These are phyloP conservation scores for Colletotrichum phormii DNA, from an alignment of 2,329 filamentous ascomycete species.

Conservation along the genomic window DNA sequence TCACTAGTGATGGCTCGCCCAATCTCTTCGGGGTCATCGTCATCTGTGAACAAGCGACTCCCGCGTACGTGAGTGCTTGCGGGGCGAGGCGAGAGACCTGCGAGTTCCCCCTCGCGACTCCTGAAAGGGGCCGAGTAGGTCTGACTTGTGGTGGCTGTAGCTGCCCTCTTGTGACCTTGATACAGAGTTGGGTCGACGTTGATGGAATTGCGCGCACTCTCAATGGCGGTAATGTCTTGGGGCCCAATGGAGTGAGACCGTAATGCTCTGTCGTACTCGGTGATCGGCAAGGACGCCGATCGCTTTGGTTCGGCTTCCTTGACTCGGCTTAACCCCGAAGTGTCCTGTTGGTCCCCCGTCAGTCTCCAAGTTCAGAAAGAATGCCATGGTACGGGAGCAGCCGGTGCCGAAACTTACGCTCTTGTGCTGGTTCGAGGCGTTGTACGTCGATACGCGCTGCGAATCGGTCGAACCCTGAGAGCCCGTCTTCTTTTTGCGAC, in stretches of 20 bases:
- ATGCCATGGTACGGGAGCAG: conserved; percentile 20
- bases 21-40: conserved; percentile 64
- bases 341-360: conserved; percentile 47
- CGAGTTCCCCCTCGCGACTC: conserved; percentile 55
- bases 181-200: conserved; percentile 55
- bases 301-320: conserved; percentile 60
- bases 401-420: conserved; percentile 57
- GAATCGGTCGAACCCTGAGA: conserved; percentile 46
- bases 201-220: conserved; percentile 65
- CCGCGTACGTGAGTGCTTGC: conserved; percentile 69
- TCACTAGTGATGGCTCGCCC: conserved; percentile 73
- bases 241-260: conserved; percentile 71
- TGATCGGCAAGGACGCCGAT: conserved; percentile 69
- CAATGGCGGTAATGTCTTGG: conserved; percentile 64
- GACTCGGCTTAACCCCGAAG: conserved; percentile 48
- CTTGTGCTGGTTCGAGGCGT: conserved; percentile 53
- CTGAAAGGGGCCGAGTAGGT: conserved; percentile 50
- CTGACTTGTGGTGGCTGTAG: conserved; percentile 53
- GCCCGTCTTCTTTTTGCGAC: conserved; percentile 64
- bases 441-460: conserved; percentile 41
- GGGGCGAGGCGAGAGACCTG: conserved; percentile 70
- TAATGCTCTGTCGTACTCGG: conserved; percentile 69
- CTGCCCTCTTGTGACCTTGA: conserved; percentile 53
- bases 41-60: conserved; percentile 49
- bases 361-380: conserved; percentile 3